Evolutionary conservation across 768 basidiomycete species (phyloP).

Genomic region (Pleurotus cornucopiae): DNA sequence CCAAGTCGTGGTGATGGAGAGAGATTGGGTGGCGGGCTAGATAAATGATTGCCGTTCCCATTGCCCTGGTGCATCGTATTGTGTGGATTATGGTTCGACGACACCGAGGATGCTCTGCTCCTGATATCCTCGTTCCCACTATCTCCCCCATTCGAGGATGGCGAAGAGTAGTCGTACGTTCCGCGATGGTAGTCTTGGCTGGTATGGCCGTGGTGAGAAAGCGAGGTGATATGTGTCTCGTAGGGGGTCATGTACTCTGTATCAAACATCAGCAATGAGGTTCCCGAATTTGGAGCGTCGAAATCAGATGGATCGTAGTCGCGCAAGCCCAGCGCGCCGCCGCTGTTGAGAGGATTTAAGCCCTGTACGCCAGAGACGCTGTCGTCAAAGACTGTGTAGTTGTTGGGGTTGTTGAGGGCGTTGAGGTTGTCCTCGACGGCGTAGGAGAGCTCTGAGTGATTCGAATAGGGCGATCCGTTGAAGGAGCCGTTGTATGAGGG

Average conservation of each 20-base stretch:
- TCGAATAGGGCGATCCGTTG: slow-evolving; percentile 68
- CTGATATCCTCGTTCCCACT: slow-evolving; percentile 41
- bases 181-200: slow-evolving; percentile 14
- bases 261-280: slow-evolving; percentile 59
- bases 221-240: background rate
- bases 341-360: background rate
- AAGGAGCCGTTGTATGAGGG: slow-evolving; percentile 64
- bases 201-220: background rate
- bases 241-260: slow-evolving; percentile 32
- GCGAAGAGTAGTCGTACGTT: slow-evolving; percentile 61
- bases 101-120: slow-evolving; percentile 65
- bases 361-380: slow-evolving; percentile 20
- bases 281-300: slow-evolving; percentile 50
- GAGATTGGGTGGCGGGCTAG: slow-evolving; percentile 20
- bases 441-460: slow-evolving; percentile 61
- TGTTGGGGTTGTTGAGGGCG: background rate
- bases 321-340: slow-evolving; percentile 16
- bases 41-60: background rate
- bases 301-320: slow-evolving; percentile 76
- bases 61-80: background rate
- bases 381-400: slow-evolving; percentile 40
- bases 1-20: slow-evolving; percentile 53
- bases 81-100: slow-evolving; percentile 43
- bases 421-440: slow-evolving; percentile 42
- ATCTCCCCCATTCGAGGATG: slow-evolving; percentile 46